A percentile compares a stretch with the other conserved stretches of the same genome.
phyloP scores from a whole-genome alignment of 805 yeast species.

The Saccharomycopsis capsularis region DNA sequence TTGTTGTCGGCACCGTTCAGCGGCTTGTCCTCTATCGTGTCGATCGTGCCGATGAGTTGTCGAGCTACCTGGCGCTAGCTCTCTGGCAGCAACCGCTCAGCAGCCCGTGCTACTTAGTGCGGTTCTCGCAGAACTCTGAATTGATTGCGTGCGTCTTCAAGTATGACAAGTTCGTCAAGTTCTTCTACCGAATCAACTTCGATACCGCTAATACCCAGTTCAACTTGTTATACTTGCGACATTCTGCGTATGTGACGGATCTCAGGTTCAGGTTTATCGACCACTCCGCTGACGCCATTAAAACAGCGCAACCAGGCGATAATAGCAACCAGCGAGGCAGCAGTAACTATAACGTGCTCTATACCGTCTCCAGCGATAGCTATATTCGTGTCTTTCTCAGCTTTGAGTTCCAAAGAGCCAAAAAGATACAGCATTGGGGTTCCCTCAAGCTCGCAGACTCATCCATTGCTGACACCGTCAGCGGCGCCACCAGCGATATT shows the following conservation, averaged over 20 bases:
- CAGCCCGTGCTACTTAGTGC: constrained; percentile 48
- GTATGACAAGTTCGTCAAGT: constrained; percentile 60
- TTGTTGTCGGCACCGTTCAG: constrained; percentile 50
- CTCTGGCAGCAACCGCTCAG: constrained; percentile 46
- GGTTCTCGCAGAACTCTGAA: constrained; percentile 60
- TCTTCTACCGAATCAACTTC: constrained; percentile 71
- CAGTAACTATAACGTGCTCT: constrained; percentile 45
- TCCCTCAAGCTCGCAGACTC: constrained; percentile 30
- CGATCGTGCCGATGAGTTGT: constrained; percentile 34
- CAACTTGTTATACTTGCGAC: constrained; percentile 63
- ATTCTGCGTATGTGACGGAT: constrained; percentile 48
- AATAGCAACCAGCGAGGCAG: constrained; percentile 28
- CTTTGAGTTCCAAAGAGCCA: constrained; percentile 51
- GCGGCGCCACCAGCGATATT: not conserved
- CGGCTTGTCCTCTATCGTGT: constrained; percentile 48
- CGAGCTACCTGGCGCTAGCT: constrained; percentile 29
- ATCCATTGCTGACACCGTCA: not conserved
- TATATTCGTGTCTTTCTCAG: constrained; percentile 64
- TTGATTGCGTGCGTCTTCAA: constrained; percentile 58
- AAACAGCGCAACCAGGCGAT: constrained; percentile 39
- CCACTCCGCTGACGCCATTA: not conserved
- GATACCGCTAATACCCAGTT: constrained; percentile 58
- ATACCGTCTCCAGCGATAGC: constrained; percentile 56
- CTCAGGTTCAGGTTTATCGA: constrained; percentile 27
- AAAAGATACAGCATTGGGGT: constrained; percentile 53